Conservation (phyloP, 1,284 basidiomycete species). For the Ustilago cynodontis region DNA sequence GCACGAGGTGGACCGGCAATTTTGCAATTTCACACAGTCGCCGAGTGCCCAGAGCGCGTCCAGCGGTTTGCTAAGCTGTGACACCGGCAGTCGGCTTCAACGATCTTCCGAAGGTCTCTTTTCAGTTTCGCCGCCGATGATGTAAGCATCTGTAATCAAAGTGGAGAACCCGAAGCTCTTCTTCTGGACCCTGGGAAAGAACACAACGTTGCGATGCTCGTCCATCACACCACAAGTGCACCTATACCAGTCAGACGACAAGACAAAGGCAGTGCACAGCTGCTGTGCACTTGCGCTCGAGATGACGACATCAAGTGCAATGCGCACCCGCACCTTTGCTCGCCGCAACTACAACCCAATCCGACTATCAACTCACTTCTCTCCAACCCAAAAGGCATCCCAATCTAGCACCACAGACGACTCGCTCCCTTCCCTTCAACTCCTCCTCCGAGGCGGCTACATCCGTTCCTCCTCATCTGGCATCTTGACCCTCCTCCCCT, state of each 20-base stretch:
- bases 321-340: neutral
- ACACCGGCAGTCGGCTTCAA: constrained; percentile 23
- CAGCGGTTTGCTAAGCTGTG: constrained; percentile 34
- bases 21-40: neutral
- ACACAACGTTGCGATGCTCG: neutral
- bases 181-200: neutral
- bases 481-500: constrained; percentile 68
- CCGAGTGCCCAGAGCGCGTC: too few relatives aligned
- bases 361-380: constrained; percentile 35
- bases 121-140: neutral
- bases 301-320: too few relatives aligned
- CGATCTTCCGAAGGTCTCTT: constrained; percentile 15
- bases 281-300: too few relatives aligned
- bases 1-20: neutral
- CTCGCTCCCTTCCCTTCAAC: constrained; percentile 40
- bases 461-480: constrained; percentile 69
- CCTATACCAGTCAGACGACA: too few relatives aligned
- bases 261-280: neutral
- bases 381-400: constrained; percentile 35
- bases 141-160: constrained; percentile 13
- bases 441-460: constrained; percentile 66
- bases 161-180: neutral
- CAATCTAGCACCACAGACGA: constrained; percentile 23
- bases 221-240: too few relatives aligned
- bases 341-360: constrained; percentile 13